Evolutionary conservation across 2,329 filamentous ascomycete species (phyloP), one percentile per base, ranked within the genome.

Genomic region (Alternaria solani): DNA sequence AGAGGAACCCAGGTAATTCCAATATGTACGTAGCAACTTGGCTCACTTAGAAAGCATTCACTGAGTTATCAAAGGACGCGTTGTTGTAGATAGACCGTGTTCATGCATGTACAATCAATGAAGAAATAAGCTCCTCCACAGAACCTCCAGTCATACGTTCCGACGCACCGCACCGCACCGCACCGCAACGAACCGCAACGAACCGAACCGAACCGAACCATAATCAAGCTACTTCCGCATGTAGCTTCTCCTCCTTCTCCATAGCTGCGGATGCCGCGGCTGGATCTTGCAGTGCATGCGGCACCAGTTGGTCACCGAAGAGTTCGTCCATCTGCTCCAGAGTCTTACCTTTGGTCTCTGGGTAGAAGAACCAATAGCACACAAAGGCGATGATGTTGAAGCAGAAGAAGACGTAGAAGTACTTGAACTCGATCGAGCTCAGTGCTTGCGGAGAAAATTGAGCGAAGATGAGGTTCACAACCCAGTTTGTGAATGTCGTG

Each of bases 401-500:
- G 7, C 79, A 82, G 42, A 68, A 71, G 43, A 71, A 67, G 32
- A 69, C 65, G 65, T 83, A 84, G 44, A 83, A 86, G 67, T 84
- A 86, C 20, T 75, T 71, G 63, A 84, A 85, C 55, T 66, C 62
- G 38, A 68, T 55, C 16, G 60, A 25, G 26, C 39, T 63, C 7
- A 68, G 47, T 18, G 81, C 83, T 26, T 78, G 75, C 0, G 83
- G 84, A 3, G 80, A 81, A 61, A 83, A 84, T 57, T 85, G 82
- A 7, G 81, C 80, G 58, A 86, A 83, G 20, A 85, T 71, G 4
- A 85, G 71, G 59, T 80, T 83, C 25, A 82, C 55, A 14, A 74
- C 72, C 81, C 81, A 84, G 61, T 83, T 83, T 4, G 78, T 79
- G 53, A 81, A 80, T 0, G 82, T 83, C 1, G 81, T 79, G 12